Conservation (phyloP, 352 stramenopile species). For the Phytophthora lateralis region DNA sequence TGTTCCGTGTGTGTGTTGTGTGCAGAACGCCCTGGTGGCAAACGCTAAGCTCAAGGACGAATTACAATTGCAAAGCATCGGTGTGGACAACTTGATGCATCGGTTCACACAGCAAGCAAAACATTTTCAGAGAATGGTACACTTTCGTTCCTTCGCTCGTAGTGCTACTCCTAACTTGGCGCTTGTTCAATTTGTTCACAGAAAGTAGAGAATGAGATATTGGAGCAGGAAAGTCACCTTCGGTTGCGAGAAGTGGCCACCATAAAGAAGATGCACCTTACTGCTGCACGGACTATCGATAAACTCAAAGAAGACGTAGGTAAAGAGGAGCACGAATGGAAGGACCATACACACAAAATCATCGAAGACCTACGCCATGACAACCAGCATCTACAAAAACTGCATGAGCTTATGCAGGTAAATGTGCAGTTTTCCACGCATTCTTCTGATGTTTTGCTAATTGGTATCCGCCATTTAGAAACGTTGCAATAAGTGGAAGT, state of each 20-base stretch:
- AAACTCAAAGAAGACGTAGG: constrained; percentile 59
- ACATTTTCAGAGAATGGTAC: constrained; percentile 74
- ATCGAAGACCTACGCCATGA: constrained; percentile 69
- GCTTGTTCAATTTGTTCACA: constrained; percentile 15
- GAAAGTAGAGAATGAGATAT: constrained; percentile 82
- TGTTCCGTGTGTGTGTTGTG: neutral
- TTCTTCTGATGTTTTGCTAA: neutral
- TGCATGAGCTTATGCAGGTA: constrained; percentile 63
- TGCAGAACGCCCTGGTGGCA: constrained; percentile 72
- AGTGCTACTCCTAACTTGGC: neutral
- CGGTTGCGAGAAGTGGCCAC: constrained; percentile 59
- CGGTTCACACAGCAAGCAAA: constrained; percentile 70
- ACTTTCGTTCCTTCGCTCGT: neutral
- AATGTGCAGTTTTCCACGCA: neutral
- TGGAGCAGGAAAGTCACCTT: constrained; percentile 73
- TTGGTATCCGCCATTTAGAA: constrained; percentile 37
- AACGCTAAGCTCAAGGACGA: constrained; percentile 87
- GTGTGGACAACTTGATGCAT: constrained; percentile 83
- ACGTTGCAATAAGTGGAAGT: constrained; percentile 76
- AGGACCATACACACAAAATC: constrained; percentile 50
- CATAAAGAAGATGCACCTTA: constrained; percentile 71
- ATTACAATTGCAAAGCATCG: constrained; percentile 76
- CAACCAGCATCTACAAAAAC: constrained; percentile 58
- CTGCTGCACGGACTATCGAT: constrained; percentile 58
- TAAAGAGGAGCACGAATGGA: constrained; percentile 62